Evolutionary conservation across 129 eudicot species (phyloP), one percentile per base, ranked within the genome.

Genomic region (Tagetes erecta): DNA sequence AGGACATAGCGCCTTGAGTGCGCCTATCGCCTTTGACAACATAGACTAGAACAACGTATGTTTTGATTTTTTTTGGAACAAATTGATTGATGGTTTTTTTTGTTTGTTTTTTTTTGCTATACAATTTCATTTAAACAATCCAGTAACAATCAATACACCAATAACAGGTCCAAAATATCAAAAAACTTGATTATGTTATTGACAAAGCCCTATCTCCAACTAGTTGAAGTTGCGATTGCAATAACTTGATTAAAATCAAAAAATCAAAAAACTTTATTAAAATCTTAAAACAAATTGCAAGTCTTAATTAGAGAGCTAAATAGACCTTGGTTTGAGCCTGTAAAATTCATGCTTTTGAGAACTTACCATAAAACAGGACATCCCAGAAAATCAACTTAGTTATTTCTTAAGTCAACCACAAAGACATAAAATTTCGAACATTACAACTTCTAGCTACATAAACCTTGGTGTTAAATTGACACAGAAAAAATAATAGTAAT

Each of bases 281-380:
- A 34, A 35, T 60, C 42, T 8, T 36, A 39, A 63, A 36, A 12
- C 13, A 38, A 38, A 37, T 6, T 63, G 45, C 68, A 63, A 13
- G 8, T 12, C 3, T 1, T 63, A 30, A 64, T 5, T 6, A 37
- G 3, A 64, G 10, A 64, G 38, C 31, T 64, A 64, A 33, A 35
- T 37, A 20, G 27, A 20, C 27, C 27, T 20, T 20, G 27, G 27
- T 20, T 20, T 20, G 27, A 53, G 13, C 59, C 38, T 37, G 31
- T 40, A 37, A 8, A 52, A 55, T 20, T 55, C 64, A 10, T 38
- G 39, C 40, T 53, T 71, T 71, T 55, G 39, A 71, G 65, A 53
- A 39, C 52, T 20, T 69, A 69, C 74, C 27, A 20, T 20, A 20
- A 20, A 20, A 20, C 34, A 51, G 12, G 44, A 47, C 73, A 49